A percentile compares a stretch with the other conserved stretches of the same genome.
phyloP scores from a whole-genome alignment of 805 yeast species.

The Wickerhamomyces bovis region DNA sequence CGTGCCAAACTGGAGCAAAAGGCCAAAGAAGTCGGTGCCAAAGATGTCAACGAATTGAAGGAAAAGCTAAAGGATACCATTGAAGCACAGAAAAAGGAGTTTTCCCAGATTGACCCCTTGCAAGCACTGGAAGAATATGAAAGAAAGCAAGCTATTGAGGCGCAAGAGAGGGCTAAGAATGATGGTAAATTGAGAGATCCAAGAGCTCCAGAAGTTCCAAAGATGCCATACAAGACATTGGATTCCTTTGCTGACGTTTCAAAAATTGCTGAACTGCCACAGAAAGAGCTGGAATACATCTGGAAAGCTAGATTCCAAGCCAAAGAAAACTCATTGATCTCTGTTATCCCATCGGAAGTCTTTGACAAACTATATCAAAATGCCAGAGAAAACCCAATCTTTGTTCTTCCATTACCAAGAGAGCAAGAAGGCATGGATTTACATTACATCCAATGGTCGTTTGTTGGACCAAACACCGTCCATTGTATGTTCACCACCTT shows the following conservation, averaged over 20 bases:
- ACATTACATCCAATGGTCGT: conserved; percentile 91
- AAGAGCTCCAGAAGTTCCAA: conserved; percentile 31
- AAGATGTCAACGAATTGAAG: conserved; percentile 52
- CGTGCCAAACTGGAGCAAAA: conserved; percentile 30
- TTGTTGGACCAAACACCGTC: conserved; percentile 74
- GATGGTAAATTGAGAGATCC: conserved; percentile 28
- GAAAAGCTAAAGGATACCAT: conserved; percentile 57
- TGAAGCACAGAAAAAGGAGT: conserved; percentile 45
- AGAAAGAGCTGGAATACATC: conserved; percentile 63
- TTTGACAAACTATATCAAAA: conserved; percentile 56
- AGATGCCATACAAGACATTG: conserved; percentile 64
- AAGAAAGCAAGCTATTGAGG: conserved; percentile 25
- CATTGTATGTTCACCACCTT: conserved; percentile 89
- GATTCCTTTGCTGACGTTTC: conserved; percentile 64
- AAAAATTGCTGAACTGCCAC: conserved; percentile 50
- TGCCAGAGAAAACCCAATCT: conserved; percentile 73
- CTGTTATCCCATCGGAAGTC: conserved; percentile 51
- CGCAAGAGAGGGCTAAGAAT: conserved; percentile 21
- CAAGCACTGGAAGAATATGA: conserved; percentile 57
- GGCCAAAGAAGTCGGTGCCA: conserved; percentile 37
- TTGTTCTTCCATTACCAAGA: conserved; percentile 86
- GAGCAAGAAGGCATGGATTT: conserved; percentile 57
- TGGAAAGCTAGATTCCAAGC: conserved; percentile 85
- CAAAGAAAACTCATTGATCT: conserved; percentile 56
- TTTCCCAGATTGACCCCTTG: conserved; percentile 63